Evolutionary conservation across 1,284 basidiomycete species (phyloP).

Genomic region (Paramarasmius palmivorus): DNA sequence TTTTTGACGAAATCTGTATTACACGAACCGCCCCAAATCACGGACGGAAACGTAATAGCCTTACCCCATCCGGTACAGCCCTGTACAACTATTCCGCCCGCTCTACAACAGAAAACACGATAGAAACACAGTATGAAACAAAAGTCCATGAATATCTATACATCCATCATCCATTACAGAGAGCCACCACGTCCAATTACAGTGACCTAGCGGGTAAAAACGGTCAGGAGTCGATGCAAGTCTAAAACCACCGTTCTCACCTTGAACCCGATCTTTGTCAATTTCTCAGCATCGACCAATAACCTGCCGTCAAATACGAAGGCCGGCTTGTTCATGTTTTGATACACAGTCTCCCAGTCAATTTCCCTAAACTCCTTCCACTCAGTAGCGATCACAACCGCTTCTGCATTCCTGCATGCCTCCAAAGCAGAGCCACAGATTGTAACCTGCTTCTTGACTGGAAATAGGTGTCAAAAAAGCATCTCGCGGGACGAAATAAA

Average conservation of each 20-base stretch:
- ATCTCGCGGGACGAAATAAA: background rate
- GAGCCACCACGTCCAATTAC: constrained; percentile 39
- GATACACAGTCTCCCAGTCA: constrained; percentile 88
- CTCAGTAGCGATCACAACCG: constrained; percentile 91
- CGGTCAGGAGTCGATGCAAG: background rate
- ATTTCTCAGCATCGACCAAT: constrained; percentile 78
- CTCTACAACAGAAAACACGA: too few relatives aligned
- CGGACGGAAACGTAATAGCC: too few relatives aligned
- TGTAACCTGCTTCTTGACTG: constrained; percentile 87
- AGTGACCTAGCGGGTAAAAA: constrained; percentile 32
- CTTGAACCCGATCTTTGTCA: constrained; percentile 91
- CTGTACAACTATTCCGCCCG: too few relatives aligned
- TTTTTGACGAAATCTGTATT: too few relatives aligned
- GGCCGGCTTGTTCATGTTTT: constrained; percentile 92
- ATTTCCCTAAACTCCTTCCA: constrained; percentile 96
- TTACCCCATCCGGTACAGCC: too few relatives aligned
- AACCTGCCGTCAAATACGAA: constrained; percentile 94
- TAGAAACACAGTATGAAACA: too few relatives aligned
- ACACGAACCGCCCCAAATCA: too few relatives aligned
- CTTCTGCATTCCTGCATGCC: constrained; percentile 89
- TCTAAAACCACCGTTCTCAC: constrained; percentile 48
- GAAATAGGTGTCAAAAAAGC: background rate
- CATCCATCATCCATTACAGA: too few relatives aligned
- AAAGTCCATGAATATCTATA: too few relatives aligned
- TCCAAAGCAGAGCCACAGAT: constrained; percentile 80